phyloP scores from a whole-genome alignment of 129 eudicot genomes.

The Apium graveolens region DNA sequence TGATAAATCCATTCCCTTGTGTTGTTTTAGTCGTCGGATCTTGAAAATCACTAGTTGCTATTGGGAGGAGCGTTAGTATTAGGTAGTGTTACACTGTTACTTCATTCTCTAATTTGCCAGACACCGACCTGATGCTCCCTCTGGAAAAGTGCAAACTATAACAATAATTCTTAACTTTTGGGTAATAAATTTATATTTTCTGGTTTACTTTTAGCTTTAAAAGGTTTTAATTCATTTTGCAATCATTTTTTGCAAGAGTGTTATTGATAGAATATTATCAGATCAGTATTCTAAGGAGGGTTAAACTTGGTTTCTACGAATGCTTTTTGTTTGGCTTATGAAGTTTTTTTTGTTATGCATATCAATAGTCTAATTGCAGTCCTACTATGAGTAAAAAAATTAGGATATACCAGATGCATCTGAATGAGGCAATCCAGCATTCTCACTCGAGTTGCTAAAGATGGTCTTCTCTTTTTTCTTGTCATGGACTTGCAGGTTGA shows the following conservation, averaged over 20 bases:
- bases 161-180: neutral
- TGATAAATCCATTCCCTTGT: neutral
- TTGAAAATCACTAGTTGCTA: neutral
- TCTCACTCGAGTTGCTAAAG: neutral
- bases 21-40: neutral
- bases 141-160: too few species aligned
- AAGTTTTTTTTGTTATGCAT: neutral
- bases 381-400: neutral
- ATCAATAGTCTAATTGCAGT: neutral
- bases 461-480: neutral
- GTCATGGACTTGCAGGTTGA: constrained; percentile 47
- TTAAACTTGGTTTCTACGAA: neutral
- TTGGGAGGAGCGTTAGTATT: neutral
- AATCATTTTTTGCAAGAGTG: too few species aligned
- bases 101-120: neutral
- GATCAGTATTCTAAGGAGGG: neutral
- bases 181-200: neutral
- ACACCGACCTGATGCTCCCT: too few species aligned
- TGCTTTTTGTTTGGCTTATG: neutral
- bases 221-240: too few species aligned
- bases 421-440: neutral
- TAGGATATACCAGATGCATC: neutral
- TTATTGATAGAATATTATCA: too few species aligned
- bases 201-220: neutral
- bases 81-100: neutral